A percentile compares a stretch with the other conserved stretches of the same genome.
Evolutionary conservation across 768 basidiomycete genomes (phyloP).

Genomic region (Leccinellum rugosiceps): DNA sequence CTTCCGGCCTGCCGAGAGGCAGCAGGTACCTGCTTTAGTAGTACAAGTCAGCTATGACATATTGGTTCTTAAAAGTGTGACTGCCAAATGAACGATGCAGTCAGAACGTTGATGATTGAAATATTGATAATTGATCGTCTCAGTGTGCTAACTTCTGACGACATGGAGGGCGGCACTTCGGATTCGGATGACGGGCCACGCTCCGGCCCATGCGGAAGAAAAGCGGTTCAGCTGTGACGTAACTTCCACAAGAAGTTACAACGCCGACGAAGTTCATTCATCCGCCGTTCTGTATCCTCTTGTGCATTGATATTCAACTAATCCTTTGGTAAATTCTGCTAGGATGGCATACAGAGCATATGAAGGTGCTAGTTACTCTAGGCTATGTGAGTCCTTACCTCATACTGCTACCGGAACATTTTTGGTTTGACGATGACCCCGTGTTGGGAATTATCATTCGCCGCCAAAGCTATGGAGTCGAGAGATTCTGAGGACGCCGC

Average conservation of each 20-base stretch:
- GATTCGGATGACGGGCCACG: too few species aligned
- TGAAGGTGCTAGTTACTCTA: slow-evolving; percentile 8
- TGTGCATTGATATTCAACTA: background rate
- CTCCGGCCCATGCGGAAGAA: too few species aligned
- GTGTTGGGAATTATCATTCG: background rate
- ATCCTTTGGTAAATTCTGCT: background rate
- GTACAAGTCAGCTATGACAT: background rate
- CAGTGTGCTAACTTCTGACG: too few species aligned
- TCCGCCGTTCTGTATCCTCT: background rate
- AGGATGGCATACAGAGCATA: slow-evolving; percentile 9
- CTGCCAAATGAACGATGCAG: background rate
- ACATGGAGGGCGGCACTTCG: too few species aligned
- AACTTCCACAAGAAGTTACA: background rate
- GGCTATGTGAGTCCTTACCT: slow-evolving; percentile 15
- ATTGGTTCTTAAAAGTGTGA: background rate
- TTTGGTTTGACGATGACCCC: background rate
- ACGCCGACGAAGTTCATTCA: background rate
- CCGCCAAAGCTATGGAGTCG: background rate
- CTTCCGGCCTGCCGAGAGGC: slow-evolving; percentile 33
- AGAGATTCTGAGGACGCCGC: slow-evolving; percentile 7
- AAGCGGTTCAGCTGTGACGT: background rate
- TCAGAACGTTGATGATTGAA: background rate
- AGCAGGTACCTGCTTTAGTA: slow-evolving; percentile 45
- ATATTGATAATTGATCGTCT: too few species aligned
- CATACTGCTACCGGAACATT: background rate